Evolutionary conservation across 2,329 filamentous ascomycete genomes (phyloP).

Genomic region (Fusarium hostae): DNA sequence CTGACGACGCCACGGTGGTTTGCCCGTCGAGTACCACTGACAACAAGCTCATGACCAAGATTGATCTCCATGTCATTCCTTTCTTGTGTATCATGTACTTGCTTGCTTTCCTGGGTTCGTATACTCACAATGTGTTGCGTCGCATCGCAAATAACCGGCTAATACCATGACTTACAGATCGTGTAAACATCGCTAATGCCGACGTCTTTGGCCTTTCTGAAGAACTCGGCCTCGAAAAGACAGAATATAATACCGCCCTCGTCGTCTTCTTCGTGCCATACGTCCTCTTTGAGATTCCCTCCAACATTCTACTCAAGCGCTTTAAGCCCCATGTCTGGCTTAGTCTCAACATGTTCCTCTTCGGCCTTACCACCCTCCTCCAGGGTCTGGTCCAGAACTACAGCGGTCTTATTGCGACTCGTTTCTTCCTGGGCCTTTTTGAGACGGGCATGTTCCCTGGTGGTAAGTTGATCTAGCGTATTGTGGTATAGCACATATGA

Average conservation of each 20-base stretch:
- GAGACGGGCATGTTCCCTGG: conserved; percentile 77
- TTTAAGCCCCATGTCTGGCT: conserved; percentile 75
- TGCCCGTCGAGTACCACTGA: conserved; percentile 70
- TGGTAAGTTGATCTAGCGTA: conserved; percentile 41
- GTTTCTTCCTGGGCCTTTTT: conserved; percentile 86
- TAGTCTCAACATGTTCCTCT: conserved; percentile 84
- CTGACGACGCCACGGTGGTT: conserved; percentile 41
- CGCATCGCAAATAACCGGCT: not conserved
- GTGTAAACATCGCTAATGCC: conserved; percentile 85
- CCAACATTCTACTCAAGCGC: conserved; percentile 73
- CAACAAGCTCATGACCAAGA: conserved; percentile 72
- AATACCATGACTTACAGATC: conserved; percentile 51
- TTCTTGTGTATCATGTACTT: conserved; percentile 79
- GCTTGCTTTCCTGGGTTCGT: conserved; percentile 70
- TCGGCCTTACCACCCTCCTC: conserved; percentile 78
- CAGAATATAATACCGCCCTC: conserved; percentile 78
- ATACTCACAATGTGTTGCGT: not conserved
- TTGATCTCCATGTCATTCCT: conserved; percentile 78
- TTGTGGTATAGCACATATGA: conserved; percentile 51
- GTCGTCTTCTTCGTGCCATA: conserved; percentile 88
- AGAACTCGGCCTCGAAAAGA: conserved; percentile 69
- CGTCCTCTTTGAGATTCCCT: conserved; percentile 76
- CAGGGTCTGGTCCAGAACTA: conserved; percentile 86
- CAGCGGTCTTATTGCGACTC: conserved; percentile 77
- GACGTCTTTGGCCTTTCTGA: conserved; percentile 71